phyloP scores from a whole-genome alignment of 768 basidiomycete species.

The Boletus barrowsii region DNA sequence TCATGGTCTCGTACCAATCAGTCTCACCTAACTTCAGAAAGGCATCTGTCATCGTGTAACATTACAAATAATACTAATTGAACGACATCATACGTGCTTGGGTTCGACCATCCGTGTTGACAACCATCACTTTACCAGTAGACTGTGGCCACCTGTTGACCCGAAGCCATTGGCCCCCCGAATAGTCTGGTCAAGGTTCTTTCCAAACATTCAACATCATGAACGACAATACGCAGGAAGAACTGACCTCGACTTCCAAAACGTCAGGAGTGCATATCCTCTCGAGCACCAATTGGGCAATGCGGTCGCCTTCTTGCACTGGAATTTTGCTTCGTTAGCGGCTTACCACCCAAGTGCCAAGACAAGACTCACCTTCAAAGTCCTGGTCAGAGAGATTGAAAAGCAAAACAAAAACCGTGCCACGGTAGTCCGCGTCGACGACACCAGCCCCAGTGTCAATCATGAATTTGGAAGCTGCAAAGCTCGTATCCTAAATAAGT shows the following conservation, averaged over 20 bases:
- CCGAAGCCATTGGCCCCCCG: constrained; percentile 90
- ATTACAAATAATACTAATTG: not conserved
- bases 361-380: constrained; percentile 61
- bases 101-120: not conserved
- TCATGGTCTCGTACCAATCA: not conserved
- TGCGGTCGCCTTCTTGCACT: constrained; percentile 93
- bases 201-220: constrained; percentile 8
- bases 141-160: constrained; percentile 83
- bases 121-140: constrained; percentile 33
- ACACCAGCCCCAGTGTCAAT: constrained; percentile 98
- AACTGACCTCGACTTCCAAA: constrained; percentile 72
- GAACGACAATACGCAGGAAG: not conserved
- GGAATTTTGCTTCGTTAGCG: not conserved
- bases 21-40: not conserved
- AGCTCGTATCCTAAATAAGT: not conserved
- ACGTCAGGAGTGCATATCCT: constrained; percentile 84
- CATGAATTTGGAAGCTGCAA: constrained; percentile 90
- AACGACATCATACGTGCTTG: not conserved
- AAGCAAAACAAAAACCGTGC: constrained; percentile 83
- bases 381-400: constrained; percentile 91
- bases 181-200: constrained; percentile 83
- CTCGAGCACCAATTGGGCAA: constrained; percentile 94
- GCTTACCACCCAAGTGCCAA: not conserved
- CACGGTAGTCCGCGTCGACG: constrained; percentile 95
- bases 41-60: not conserved